phyloP scores from a whole-genome alignment of 208 protist genomes.

The Acanthamoeba sp. region DNA sequence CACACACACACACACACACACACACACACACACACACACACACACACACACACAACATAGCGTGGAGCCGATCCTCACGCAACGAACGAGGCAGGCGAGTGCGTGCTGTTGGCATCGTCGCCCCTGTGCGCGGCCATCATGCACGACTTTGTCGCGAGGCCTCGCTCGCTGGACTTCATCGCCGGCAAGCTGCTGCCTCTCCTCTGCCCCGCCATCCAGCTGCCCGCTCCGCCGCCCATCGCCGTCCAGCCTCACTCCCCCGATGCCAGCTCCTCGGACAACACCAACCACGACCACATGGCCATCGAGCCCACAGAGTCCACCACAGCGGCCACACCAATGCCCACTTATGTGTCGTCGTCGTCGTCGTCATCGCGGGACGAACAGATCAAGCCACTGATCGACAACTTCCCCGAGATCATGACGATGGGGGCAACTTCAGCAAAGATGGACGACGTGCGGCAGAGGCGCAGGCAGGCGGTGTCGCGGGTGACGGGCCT shows the following conservation, averaged over 20 bases:
- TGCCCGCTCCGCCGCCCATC: background rate
- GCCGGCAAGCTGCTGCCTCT: background rate
- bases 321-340: no score
- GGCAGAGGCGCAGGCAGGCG: background rate
- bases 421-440: background rate
- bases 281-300: background rate
- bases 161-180: background rate
- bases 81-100: background rate
- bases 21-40: no score
- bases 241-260: background rate
- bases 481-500: background rate
- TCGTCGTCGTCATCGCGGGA: no score
- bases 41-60: background rate
- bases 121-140: background rate
- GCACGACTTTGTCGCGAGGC: constrained; percentile 17
- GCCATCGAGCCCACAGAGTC: background rate
- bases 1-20: no score
- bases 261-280: no score
- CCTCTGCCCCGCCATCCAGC: background rate
- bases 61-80: background rate
- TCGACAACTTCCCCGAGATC: background rate
- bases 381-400: no score
- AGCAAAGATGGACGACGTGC: no score
- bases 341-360: no score
- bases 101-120: background rate